Evolutionary conservation across 2,329 filamentous ascomycete species (phyloP), one percentile per base, ranked within the genome.

Genomic region (Clonostachys chloroleuca): DNA sequence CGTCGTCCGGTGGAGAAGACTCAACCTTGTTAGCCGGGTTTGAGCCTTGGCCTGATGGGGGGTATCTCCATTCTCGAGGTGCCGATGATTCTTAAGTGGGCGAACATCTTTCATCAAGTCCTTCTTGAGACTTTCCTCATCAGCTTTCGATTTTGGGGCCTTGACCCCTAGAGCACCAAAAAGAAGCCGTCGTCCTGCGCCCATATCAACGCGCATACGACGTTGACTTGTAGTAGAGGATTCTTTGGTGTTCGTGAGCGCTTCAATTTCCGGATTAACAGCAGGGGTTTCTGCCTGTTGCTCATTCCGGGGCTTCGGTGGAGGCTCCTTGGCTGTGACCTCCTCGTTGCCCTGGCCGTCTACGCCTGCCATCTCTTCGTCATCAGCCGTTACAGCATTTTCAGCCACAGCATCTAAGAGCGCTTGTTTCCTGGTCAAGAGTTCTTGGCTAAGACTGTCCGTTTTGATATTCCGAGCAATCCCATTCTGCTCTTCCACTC

Each of bases 101-200:
- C 66, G 71, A 47, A 74, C 69, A 61, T 76, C 68, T 51, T 75
- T 77, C 69, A 81, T 80, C 20, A 89, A 63, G 48, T 78, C 77
- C 51, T 74, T 69, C 24, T 80, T 79, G 6, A 87, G 64, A 36
- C 77, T 75, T 14, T 84, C 79, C 59, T 86, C 85, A 16, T 90
- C 87, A 33, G 78, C 76, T 54, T 86, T 84, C 2, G 74, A 82
- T 56, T 84, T 87, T 1, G 88, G 87, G 5, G 76, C 77, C 47
- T 81, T 81, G 10, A 90, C 64, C 5, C 87, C 89, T 5, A 92
- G 71, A 7, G 87, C 84, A 9, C 84, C 83, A 56, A 91, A 89
- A 0, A 92, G 63, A 48, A 92, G 70, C 53, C 88, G 78, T 46
- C 81, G 77, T 3, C 83, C 81, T 45, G 84, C 83, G 14, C 74